Conservation (phyloP, 2,329 filamentous ascomycete genomes). For the Claviceps quebecensis region DNA sequence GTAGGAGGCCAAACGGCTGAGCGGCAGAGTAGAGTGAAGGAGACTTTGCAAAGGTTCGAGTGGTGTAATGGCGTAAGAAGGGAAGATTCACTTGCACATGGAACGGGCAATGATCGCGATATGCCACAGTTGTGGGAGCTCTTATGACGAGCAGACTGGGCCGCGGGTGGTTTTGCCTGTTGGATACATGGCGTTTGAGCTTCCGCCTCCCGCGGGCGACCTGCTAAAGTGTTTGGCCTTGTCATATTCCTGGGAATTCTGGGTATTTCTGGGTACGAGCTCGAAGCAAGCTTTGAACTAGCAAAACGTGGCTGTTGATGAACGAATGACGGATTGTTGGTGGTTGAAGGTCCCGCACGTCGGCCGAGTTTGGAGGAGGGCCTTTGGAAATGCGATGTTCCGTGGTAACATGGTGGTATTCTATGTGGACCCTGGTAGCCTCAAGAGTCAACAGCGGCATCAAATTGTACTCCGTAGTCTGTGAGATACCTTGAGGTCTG, state of each 20-base stretch:
- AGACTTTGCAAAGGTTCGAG: background rate
- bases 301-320: background rate
- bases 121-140: background rate
- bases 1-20: background rate
- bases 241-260: no score
- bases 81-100: background rate
- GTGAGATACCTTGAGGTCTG: no score
- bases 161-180: background rate
- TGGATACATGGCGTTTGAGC: background rate
- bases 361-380: background rate
- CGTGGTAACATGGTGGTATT: no score
- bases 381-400: background rate
- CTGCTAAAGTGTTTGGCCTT: background rate
- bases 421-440: background rate
- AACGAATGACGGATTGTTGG: background rate
- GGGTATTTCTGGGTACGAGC: background rate
- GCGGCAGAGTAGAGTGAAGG: background rate
- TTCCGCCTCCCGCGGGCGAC: background rate
- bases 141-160: constrained; percentile 1
- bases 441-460: no score
- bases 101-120: background rate
- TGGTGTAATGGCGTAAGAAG: background rate
- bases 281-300: background rate
- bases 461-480: no score
- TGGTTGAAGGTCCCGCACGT: background rate